These are phyloP conservation scores for Termitomyces sp. DNA, from an alignment of 768 basidiomycete genomes.

Conservation along the genomic window DNA sequence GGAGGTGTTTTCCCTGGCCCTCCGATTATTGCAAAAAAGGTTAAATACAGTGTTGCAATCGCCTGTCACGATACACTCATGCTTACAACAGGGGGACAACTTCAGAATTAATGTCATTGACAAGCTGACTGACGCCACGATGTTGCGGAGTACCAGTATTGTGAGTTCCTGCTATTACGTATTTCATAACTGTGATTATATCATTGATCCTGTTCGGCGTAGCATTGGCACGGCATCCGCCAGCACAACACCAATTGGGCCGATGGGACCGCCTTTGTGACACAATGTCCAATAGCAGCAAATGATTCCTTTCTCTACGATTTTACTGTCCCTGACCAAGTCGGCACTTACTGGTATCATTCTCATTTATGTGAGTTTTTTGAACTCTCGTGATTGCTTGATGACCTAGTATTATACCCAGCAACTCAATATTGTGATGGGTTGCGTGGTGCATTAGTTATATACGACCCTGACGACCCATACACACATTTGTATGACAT, in stretches of 20 bases:
- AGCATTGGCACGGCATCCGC: slow-evolving; percentile 11
- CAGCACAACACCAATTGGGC: slow-evolving; percentile 6
- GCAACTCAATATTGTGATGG: slow-evolving; percentile 48
- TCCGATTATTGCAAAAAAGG: slow-evolving; percentile 1
- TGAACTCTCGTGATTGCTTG: background rate
- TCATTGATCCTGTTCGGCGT: background rate
- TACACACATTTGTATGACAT: slow-evolving; percentile 22
- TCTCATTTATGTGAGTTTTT: slow-evolving; percentile 20
- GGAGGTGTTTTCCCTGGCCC: slow-evolving; percentile 6
- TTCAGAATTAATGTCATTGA: slow-evolving; percentile 22
- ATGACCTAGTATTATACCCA: background rate
- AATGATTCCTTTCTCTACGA: slow-evolving; percentile 33
- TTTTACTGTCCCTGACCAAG: slow-evolving; percentile 22
- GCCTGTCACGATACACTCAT: slow-evolving; percentile 5
- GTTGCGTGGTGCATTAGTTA: slow-evolving; percentile 28
- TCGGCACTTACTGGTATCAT: slow-evolving; percentile 27
- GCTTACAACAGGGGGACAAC: slow-evolving; percentile 12
- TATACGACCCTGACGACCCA: slow-evolving; percentile 35
- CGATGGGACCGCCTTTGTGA: slow-evolving; percentile 21
- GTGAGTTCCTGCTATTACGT: slow-evolving; percentile 6
- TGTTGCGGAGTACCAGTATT: slow-evolving; percentile 20
- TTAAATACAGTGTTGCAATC: slow-evolving; percentile 13
- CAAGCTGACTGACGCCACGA: slow-evolving; percentile 16
- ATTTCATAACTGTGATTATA: background rate
- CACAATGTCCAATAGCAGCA: slow-evolving; percentile 39